Evolutionary conservation across 177 flowering plant species (phyloP).

Genomic region (Vitis hybrid): DNA sequence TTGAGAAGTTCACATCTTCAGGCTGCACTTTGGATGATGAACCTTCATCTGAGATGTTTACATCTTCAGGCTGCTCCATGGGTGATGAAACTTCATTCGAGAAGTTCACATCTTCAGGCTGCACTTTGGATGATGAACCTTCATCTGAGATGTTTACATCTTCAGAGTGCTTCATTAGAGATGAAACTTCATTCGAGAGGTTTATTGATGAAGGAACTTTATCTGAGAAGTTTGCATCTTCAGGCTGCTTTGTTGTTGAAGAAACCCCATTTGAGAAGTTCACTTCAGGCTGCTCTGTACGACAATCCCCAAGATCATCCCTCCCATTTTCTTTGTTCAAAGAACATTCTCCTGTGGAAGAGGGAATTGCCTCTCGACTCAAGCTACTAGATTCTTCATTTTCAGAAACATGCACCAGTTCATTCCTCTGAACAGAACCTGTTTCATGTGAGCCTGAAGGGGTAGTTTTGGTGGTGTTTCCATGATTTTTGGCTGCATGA

Average conservation of each 20-base stretch:
- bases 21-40: slow-evolving; percentile 1
- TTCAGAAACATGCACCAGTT: slow-evolving; percentile 14
- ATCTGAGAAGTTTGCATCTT: background rate
- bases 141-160: slow-evolving; percentile 9
- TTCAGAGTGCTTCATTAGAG: slow-evolving; percentile 14
- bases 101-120: slow-evolving; percentile 6
- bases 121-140: slow-evolving; percentile 20
- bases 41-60: slow-evolving; percentile 15
- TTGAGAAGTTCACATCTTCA: too few relatives aligned
- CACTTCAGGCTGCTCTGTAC: slow-evolving; percentile 7
- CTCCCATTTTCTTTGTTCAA: slow-evolving; percentile 15
- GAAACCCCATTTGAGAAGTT: slow-evolving; percentile 3
- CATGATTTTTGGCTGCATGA: slow-evolving; percentile 49
- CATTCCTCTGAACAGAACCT: slow-evolving; percentile 18
- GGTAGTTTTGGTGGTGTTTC: slow-evolving; percentile 6
- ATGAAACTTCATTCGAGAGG: slow-evolving; percentile 6
- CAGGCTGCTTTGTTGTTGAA: too few relatives aligned
- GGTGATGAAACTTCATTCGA: slow-evolving; percentile 24
- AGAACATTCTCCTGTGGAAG: slow-evolving; percentile 18
- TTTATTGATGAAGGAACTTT: background rate
- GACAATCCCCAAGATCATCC: slow-evolving; percentile 8
- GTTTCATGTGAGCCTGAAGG: slow-evolving; percentile 14
- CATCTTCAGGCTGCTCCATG: slow-evolving; percentile 16
- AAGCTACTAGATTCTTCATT: slow-evolving; percentile 22
- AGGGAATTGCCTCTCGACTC: slow-evolving; percentile 8